Conservation (phyloP, 169 alveolate genomes). For the Haemoproteus tartakovskyi region DNA sequence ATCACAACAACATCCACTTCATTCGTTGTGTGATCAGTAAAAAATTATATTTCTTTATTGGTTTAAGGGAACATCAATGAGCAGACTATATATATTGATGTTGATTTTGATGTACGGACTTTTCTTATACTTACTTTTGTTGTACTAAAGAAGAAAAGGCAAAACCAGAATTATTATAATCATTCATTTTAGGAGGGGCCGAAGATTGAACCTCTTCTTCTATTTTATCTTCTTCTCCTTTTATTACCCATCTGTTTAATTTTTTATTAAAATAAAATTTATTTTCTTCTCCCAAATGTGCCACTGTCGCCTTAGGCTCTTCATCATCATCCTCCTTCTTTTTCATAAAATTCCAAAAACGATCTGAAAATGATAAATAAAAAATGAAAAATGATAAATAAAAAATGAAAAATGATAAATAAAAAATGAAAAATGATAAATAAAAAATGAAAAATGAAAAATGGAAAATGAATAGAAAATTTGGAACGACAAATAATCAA, state of each 20-base stretch:
- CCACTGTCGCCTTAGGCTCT: slow-evolving; percentile 30
- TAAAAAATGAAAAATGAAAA: too few relatives aligned
- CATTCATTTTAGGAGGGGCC: slow-evolving; percentile 57
- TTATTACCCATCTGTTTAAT: slow-evolving; percentile 83
- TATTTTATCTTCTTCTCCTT: slow-evolving; percentile 83
- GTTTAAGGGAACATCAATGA: too few relatives aligned
- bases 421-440: too few relatives aligned
- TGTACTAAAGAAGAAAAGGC: slow-evolving; percentile 46
- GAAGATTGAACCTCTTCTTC: slow-evolving; percentile 25
- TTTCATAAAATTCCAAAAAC: slow-evolving; percentile 55
- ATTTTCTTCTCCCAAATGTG: slow-evolving; percentile 85
- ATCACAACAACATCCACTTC: not conserved
- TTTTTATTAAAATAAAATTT: slow-evolving; percentile 83
- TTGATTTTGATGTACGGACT: too few relatives aligned
- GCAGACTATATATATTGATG: too few relatives aligned
- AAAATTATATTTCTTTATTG: too few relatives aligned
- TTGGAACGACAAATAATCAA: too few relatives aligned
- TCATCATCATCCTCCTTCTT: slow-evolving; percentile 46
- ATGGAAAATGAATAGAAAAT: too few relatives aligned
- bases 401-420: too few relatives aligned
- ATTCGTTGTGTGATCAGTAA: too few relatives aligned
- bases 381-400: too few relatives aligned
- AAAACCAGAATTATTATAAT: slow-evolving; percentile 10
- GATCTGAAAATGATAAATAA: too few relatives aligned
- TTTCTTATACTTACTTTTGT: slow-evolving; percentile 54